Percentiles rank a stretch among this genome's conserved stretches.
Conservation (phyloP, 2,329 filamentous ascomycete genomes). For the Seiridium cupressi region DNA sequence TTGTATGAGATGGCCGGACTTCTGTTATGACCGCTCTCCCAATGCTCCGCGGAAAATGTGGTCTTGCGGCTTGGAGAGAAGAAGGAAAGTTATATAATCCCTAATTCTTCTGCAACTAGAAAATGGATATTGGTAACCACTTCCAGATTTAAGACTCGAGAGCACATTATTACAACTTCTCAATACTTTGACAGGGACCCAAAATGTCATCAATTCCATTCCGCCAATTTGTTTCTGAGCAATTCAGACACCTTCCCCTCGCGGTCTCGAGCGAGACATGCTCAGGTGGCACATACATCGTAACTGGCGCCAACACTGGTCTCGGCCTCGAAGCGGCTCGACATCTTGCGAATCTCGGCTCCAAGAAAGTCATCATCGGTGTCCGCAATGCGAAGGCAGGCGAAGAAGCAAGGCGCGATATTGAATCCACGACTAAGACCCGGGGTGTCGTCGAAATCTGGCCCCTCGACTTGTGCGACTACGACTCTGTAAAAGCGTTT, state of each 20-base stretch:
- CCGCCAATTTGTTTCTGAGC: not conserved
- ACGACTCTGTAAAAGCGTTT: slow-evolving; percentile 1
- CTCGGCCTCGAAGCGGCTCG: slow-evolving; percentile 10
- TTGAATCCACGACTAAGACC: not conserved
- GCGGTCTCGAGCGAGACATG: not conserved
- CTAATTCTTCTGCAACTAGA: too few relatives aligned
- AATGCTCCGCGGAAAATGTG: too few relatives aligned
- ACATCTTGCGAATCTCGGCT: not conserved
- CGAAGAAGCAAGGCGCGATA: not conserved
- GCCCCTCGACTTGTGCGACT: not conserved
- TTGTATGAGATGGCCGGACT: too few relatives aligned
- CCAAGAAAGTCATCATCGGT: not conserved
- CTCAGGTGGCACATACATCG: slow-evolving; percentile 11
- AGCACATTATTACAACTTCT: not conserved
- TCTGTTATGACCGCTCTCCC: too few relatives aligned
- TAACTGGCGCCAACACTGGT: slow-evolving; percentile 21
- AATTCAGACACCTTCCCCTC: not conserved
- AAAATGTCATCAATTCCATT: not conserved
- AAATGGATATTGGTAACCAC: too few relatives aligned
- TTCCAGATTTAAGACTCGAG: not conserved
- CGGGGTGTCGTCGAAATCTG: not conserved
- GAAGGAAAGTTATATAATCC: too few relatives aligned
- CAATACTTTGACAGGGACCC: not conserved
- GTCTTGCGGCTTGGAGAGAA: too few relatives aligned
- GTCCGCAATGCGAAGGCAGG: not conserved